Conservation (phyloP, 768 basidiomycete species). For the Tremella fuciformis region DNA sequence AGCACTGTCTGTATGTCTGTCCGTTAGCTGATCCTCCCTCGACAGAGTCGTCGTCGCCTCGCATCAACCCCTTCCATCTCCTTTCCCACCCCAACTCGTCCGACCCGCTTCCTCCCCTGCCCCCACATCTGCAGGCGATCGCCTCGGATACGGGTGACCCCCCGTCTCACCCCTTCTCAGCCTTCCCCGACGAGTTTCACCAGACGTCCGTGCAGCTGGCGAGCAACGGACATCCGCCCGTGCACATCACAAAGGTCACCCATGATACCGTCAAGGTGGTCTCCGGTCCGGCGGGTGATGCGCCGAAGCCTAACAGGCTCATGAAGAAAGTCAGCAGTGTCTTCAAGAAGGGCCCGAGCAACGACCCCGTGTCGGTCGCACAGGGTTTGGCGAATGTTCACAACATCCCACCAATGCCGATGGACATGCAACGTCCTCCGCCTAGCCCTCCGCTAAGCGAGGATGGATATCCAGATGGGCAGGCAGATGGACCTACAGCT, state of each 20-base stretch:
- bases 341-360: constrained; percentile 24
- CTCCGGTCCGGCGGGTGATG: constrained; percentile 3
- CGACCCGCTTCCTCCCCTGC: constrained; percentile 30
- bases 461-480: constrained; percentile 12
- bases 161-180: constrained; percentile 26
- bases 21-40: not conserved
- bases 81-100: constrained; percentile 34
- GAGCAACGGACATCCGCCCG: constrained; percentile 19
- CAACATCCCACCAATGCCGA: not conserved
- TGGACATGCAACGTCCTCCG: constrained; percentile 37
- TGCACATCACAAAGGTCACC: constrained; percentile 48
- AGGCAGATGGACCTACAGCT: too few relatives aligned
- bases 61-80: constrained; percentile 49
- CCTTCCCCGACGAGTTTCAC: constrained; percentile 6
- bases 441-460: constrained; percentile 50
- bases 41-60: constrained; percentile 26
- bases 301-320: constrained; percentile 12
- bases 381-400: constrained; percentile 4
- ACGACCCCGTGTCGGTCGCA: not conserved
- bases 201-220: constrained; percentile 7
- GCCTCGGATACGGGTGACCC: constrained; percentile 19
- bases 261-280: constrained; percentile 35
- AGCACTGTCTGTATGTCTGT: not conserved
- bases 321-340: constrained; percentile 34
- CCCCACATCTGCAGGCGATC: constrained; percentile 30